These are phyloP conservation scores for Yamadazyma dendronema DNA, from an alignment of 1,139 yeast species.

Conservation along the genomic window DNA sequence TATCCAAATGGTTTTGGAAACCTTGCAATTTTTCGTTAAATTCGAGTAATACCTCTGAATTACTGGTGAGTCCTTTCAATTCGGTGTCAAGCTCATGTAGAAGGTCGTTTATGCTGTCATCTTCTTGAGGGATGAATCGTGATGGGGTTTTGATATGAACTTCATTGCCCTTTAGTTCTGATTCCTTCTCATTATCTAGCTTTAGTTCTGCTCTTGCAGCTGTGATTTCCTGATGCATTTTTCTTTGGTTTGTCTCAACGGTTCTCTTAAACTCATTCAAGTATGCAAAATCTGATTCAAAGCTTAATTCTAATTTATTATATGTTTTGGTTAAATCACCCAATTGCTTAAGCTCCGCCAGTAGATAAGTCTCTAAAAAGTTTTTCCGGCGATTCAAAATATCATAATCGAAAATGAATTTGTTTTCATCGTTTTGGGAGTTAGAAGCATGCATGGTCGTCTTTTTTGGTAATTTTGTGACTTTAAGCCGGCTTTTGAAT, in stretches of 20 bases:
- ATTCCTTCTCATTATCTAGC: background rate
- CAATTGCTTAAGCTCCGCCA: slow-evolving; percentile 43
- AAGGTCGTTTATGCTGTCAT: slow-evolving; percentile 22
- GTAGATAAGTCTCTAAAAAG: slow-evolving; percentile 37
- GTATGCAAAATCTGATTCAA: slow-evolving; percentile 34
- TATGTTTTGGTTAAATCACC: slow-evolving; percentile 31
- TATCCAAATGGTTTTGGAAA: slow-evolving; percentile 26
- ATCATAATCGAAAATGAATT: slow-evolving; percentile 29
- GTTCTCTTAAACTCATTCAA: slow-evolving; percentile 27
- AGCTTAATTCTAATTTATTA: slow-evolving; percentile 21
- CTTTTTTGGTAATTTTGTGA: slow-evolving; percentile 36
- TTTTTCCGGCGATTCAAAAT: slow-evolving; percentile 28
- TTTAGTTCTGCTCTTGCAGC: background rate
- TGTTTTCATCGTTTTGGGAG: slow-evolving; percentile 17
- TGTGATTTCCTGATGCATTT: slow-evolving; percentile 11
- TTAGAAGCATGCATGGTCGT: slow-evolving; percentile 19
- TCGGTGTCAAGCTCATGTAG: slow-evolving; percentile 20
- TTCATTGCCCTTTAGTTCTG: background rate
- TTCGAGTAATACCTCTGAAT: slow-evolving; percentile 19
- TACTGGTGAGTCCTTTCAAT: slow-evolving; percentile 18
- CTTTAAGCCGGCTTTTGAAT: slow-evolving; percentile 29
- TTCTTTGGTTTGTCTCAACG: slow-evolving; percentile 12
- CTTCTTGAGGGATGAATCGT: slow-evolving; percentile 26
- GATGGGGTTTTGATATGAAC: background rate
- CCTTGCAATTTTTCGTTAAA: slow-evolving; percentile 29